Base-by-base conservation (phyloP, 805 yeast genomes). In the Candida succiphila region DNA sequence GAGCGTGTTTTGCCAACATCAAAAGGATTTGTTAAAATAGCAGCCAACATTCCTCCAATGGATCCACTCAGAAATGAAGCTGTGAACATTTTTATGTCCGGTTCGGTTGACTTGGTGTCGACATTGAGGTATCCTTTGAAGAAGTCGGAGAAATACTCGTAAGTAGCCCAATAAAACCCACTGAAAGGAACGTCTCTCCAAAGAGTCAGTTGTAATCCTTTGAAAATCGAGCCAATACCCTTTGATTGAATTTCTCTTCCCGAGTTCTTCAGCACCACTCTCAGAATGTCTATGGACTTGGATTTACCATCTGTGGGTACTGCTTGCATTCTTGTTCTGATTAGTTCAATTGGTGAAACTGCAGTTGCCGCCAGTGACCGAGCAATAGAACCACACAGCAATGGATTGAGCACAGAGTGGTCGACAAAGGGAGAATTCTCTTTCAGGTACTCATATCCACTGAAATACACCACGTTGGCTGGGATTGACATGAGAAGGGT, bases 181-280 rank as follows among this genome's bases (percentile, higher is more conserved):
- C 94, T 80, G 53, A 92, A 92, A 2, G 98, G 98, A 0, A 89
- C 97, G 54, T 92, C 98, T 56, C 98, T 69, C 95, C 95, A 89
- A 13, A 92, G 65, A 0, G 98, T 92, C 26, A 92, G 67, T 27
- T 81, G 76, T 17, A 92, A 61, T 1, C 98, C 98, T 35, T 79
- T 78, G 66, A 87, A 92, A 15, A 92, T 54, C 0, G 86, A 69
- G 2, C 59, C 54, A 3, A 71, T 39, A 0, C 98, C 98, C 12
- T 66, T 64, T 1, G 50, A 39, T 25, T 58, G 52, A 5, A 85
- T 59, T 46, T 79, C 76, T 3, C 38, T 34, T 12, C 33, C 26
- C 8, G 60, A 46, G 25, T 55, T 58, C 7, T 36, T 37, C 15
- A 58, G 20, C 27, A 59, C 63, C 54, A 57, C 87, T 18, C 55